Base-by-base conservation (phyloP, 192 early-diverging fungal genomes). In the Gryganskiella cystojenkinii region DNA sequence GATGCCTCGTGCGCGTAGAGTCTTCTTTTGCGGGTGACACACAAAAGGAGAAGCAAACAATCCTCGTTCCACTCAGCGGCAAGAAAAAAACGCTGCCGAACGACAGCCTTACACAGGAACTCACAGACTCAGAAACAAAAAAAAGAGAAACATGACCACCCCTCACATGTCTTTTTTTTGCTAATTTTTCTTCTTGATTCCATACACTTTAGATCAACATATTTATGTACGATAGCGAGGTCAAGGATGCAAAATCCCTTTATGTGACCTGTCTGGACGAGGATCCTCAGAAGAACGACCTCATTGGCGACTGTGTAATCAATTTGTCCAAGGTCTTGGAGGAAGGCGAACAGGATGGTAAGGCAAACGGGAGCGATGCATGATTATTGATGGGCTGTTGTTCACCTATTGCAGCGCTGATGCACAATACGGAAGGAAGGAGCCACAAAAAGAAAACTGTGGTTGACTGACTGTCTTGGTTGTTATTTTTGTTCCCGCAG, bases 321-420 rank as follows among this genome's bases (percentile, higher is more conserved):
- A 84, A 88, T 61, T 61, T 88, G 25, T 47, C 78, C 22, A 71
- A 79, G 28, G 85, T 87, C n/a, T 53, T 88, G 17, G 80, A 72
- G 24, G 61, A 82, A 3, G 84, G 85, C n/a, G 85, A 88, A 66
- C 71, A 71, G 31, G 87, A 88, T 81, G 85, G 87, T 85, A 73
- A 64, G 62, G 24, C 24, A 51, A 7, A 35, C 24, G 5, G 27
- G 22, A 3, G 8, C 19, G 19, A 22, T 25, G n/a, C 27, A 5
- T 4, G 27, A 24, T 4, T 19, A 25, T 46, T 3, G 11, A 20
- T 4, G 45, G 50, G 25, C 50, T 25, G 50, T 5, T 25, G 50
- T 51, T n/a, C n/a, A n/a, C 25, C 19, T 7, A 10, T 9, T 9
- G 22, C 11, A 25, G 1, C 5, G 25, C 11, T 10, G 9, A 51